A percentile compares a stretch with the other conserved stretches of the same genome.
Conservation (phyloP, 1,139 yeast genomes). For the Pichia sp. region DNA sequence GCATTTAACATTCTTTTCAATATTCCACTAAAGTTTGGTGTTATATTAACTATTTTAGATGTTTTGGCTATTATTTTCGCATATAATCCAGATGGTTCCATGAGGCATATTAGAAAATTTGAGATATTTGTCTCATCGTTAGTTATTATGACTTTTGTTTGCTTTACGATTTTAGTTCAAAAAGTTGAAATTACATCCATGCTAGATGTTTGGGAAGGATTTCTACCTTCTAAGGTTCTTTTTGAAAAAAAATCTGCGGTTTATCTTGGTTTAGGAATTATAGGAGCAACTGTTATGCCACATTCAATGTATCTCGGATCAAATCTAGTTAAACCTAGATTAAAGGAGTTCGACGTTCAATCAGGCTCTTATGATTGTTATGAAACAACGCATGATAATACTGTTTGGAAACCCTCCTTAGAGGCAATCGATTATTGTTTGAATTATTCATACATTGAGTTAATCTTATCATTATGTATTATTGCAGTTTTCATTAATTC, state of each 20-base stretch:
- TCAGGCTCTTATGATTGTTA: slow-evolving; percentile 42
- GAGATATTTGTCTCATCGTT: slow-evolving; percentile 59
- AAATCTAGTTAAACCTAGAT: slow-evolving; percentile 66
- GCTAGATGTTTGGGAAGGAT: slow-evolving; percentile 43
- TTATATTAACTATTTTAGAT: slow-evolving; percentile 63
- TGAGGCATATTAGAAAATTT: slow-evolving; percentile 59
- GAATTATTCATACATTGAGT: slow-evolving; percentile 58
- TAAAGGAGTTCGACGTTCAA: slow-evolving; percentile 62
- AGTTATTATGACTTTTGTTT: slow-evolving; percentile 58
- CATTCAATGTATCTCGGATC: slow-evolving; percentile 72
- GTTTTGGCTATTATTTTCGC: slow-evolving; percentile 60
- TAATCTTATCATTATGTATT: slow-evolving; percentile 56
- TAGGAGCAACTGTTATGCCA: slow-evolving; percentile 83
- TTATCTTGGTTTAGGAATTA: slow-evolving; percentile 63
- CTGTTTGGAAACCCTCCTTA: slow-evolving; percentile 53
- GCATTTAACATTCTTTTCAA: slow-evolving; percentile 62
- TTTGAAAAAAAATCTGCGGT: slow-evolving; percentile 39
- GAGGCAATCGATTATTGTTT: slow-evolving; percentile 62
- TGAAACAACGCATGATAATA: slow-evolving; percentile 8
- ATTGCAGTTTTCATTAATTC: slow-evolving; percentile 73
- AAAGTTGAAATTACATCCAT: slow-evolving; percentile 39
- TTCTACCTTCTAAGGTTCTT: slow-evolving; percentile 43
- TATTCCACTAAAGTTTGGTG: slow-evolving; percentile 62
- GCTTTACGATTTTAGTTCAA: slow-evolving; percentile 57
- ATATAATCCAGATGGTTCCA: slow-evolving; percentile 63